These are phyloP conservation scores for Microcyclospora tardicrescens DNA, from an alignment of 2,329 filamentous ascomycete genomes.

Conservation along the genomic window DNA sequence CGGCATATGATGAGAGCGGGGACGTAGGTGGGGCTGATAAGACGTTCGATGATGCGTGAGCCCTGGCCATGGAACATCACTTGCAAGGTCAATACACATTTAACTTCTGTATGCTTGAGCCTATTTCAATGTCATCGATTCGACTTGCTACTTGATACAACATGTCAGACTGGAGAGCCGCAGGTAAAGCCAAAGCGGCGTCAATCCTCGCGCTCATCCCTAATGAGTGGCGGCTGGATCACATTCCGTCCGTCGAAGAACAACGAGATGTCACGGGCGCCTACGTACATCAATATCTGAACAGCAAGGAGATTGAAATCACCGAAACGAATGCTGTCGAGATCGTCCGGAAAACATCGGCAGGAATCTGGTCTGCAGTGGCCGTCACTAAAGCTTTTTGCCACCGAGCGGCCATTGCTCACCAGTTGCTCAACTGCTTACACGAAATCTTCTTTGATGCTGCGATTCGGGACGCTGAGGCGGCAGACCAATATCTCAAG, in stretches of 20 bases:
- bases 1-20: no score
- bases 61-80: no score
- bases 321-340: conserved; percentile 47
- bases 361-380: conserved; percentile 43
- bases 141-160: no score
- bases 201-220: conserved; percentile 43
- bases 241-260: conserved; percentile 36
- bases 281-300: conserved; percentile 45
- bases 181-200: conserved; percentile 41
- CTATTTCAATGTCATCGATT: no score
- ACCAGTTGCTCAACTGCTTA: conserved; percentile 36
- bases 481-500: conserved; percentile 28
- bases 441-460: conserved; percentile 38
- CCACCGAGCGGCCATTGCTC: conserved; percentile 39
- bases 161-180: conserved; percentile 33
- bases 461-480: conserved; percentile 30
- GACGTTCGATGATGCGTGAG: no score
- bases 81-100: no score
- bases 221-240: conserved; percentile 40
- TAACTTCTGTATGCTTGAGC: no score
- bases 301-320: conserved; percentile 42
- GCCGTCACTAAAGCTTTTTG: conserved; percentile 45
- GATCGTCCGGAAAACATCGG: conserved; percentile 41
- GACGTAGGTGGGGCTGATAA: no score
- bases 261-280: conserved; percentile 44